Evolutionary conservation across 1,284 basidiomycete genomes (phyloP), one percentile per base, ranked within the genome.

Genomic region (Malassezia dermatis): DNA sequence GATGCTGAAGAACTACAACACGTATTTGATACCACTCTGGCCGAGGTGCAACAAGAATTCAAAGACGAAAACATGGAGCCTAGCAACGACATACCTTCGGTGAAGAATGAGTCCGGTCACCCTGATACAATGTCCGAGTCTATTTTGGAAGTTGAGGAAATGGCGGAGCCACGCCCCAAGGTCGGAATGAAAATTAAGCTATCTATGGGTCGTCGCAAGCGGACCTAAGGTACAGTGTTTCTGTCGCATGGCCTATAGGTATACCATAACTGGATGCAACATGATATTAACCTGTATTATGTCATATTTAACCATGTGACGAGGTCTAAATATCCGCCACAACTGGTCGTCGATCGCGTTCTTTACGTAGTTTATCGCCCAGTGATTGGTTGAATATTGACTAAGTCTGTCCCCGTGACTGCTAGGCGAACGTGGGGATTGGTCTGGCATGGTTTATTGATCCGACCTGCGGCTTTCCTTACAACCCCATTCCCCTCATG

Each of bases 1-100:
- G 89, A 95, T 62, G 90, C 93, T 0, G 61, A 64, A 26, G 71
- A 68, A 61, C 57, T 74, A 40, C 64, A 71, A 49, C 64, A 60
- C 41, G 67, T 65, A 7, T 73, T 73, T 44, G 66, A 73, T 30
- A 53, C 53, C 23, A 64, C 58, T n/a, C 70, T 65, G 49, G 66
- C 64, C 17, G 53, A 62, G 53, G 46, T 66, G 23, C 64, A 65
- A 45, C 40, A 58, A 0, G 53, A 56, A 21, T 62, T 61, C 15
- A 68, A 2, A 63, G 66, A 37, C 8, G 17, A 12, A 4, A 8
- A 21, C 19, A 19, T 21, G 17, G 37, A 39, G n/a, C 4, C 37
- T 4, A n/a, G 24, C 21, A 27, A 7, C 6, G 23, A 26, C 26
- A 43, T n/a, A 4, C 8, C 13, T 7, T 15, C 41, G 3, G 41